A percentile compares a stretch with the other conserved stretches of the same genome.
These are phyloP conservation scores for Xylaria intraflava DNA, from an alignment of 495 filamentous ascomycete genomes.

Conservation along the genomic window DNA sequence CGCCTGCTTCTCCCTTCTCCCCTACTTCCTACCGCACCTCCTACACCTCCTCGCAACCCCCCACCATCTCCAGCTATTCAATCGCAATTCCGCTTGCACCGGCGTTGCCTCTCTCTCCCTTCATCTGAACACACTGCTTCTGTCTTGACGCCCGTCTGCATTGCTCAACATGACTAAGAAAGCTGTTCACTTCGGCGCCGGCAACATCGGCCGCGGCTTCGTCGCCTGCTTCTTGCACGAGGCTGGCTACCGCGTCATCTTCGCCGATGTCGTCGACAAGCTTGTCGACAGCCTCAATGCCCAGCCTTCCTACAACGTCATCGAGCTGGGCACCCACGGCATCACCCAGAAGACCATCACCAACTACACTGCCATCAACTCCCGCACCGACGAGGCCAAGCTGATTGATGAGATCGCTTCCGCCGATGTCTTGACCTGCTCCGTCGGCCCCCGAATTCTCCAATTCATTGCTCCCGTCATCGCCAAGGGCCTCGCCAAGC, in stretches of 20 bases:
- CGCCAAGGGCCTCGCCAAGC: slow-evolving; percentile 78
- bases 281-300: slow-evolving; percentile 72
- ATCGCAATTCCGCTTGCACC: too few species aligned
- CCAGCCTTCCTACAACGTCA: slow-evolving; percentile 74
- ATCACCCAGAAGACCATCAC: slow-evolving; percentile 76
- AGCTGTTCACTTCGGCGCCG: slow-evolving; percentile 88
- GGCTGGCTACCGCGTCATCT: slow-evolving; percentile 86
- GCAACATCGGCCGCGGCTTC: slow-evolving; percentile 71
- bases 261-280: slow-evolving; percentile 81
- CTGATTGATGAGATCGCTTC: slow-evolving; percentile 77
- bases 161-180: slow-evolving; percentile 59
- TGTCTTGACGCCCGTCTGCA: slow-evolving; percentile 23
- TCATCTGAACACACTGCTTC: not conserved
- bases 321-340: slow-evolving; percentile 83
- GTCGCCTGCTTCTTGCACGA: slow-evolving; percentile 69
- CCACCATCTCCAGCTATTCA: not conserved
- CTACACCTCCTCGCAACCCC: not conserved
- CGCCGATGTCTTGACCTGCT: slow-evolving; percentile 89
- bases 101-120: not conserved
- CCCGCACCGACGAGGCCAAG: slow-evolving; percentile 70
- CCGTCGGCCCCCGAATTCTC: slow-evolving; percentile 91
- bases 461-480: slow-evolving; percentile 93
- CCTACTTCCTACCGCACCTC: not conserved
- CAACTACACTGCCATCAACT: slow-evolving; percentile 95
- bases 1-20: not conserved